Evolutionary conservation across 208 protist genomes (phyloP).

Genomic region (Leishmania gerbilli): DNA sequence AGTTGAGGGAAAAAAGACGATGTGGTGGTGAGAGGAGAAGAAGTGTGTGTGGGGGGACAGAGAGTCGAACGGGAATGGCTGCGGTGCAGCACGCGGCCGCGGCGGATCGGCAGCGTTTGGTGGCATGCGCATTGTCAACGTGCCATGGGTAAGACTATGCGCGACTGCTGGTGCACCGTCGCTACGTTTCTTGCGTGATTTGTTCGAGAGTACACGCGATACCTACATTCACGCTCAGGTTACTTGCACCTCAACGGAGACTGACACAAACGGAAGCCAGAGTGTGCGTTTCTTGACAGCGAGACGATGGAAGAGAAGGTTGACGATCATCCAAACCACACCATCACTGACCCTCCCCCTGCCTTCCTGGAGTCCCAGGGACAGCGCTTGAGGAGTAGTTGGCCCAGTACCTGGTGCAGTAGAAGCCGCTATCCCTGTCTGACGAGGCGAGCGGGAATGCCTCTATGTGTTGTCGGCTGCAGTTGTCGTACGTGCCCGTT

Average conservation of each 20-base stretch:
- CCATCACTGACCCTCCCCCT: neutral
- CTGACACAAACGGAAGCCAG: neutral
- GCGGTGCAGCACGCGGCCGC: no score
- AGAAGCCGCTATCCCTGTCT: conserved; percentile 14
- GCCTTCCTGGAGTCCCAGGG: neutral
- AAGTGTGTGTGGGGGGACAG: neutral
- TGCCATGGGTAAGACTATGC: neutral
- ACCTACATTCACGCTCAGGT: neutral
- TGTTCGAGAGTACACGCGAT: neutral
- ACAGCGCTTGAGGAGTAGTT: neutral
- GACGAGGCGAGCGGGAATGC: conserved; percentile 7
- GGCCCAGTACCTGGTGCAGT: conserved; percentile 16
- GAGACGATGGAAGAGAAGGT: neutral
- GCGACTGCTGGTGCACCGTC: neutral
- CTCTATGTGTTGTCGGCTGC: neutral
- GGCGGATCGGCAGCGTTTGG: neutral
- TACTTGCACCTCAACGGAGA: neutral
- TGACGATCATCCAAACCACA: neutral
- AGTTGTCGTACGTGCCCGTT: conserved; percentile 9
- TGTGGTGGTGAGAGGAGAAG: neutral
- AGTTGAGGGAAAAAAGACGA: neutral
- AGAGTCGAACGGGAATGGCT: neutral
- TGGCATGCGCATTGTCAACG: neutral
- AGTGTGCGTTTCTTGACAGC: neutral
- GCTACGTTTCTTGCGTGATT: neutral